Conservation (phyloP, 73 alveolate species). For the Symbiodinium pilosum region DNA sequence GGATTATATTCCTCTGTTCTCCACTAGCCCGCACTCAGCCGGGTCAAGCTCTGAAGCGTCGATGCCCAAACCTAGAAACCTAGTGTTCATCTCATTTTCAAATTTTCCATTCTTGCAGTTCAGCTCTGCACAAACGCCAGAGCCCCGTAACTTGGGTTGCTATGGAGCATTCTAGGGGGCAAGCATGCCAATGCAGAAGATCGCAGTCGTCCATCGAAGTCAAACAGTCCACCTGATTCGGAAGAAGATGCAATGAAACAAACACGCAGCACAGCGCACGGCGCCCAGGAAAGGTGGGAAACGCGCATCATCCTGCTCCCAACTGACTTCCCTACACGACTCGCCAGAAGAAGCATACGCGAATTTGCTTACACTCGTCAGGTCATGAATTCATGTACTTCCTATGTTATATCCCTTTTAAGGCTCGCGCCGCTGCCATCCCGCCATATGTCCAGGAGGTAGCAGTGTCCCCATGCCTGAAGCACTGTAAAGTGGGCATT, state of each 20-base stretch:
- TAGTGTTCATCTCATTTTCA: no score
- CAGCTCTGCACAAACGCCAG: neutral
- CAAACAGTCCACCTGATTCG: constrained; percentile 70
- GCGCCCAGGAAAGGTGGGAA: no score
- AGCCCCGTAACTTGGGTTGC: neutral
- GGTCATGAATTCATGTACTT: neutral
- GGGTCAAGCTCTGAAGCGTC: no score
- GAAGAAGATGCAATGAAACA: no score
- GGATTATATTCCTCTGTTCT: no score
- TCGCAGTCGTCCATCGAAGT: constrained; percentile 75
- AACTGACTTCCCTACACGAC: no score
- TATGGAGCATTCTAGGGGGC: neutral
- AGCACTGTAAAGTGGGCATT: neutral
- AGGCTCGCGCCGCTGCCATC: constrained; percentile 43
- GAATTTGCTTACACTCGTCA: neutral
- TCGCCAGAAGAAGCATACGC: no score
- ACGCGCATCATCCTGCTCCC: no score
- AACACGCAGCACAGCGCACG: no score
- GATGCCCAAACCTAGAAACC: no score
- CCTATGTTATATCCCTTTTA: neutral
- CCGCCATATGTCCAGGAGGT: constrained; percentile 49
- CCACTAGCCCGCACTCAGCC: no score
- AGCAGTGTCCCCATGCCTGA: constrained; percentile 83
- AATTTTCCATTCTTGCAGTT: neutral
- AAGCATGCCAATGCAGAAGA: constrained; percentile 24